These are phyloP conservation scores for Solanum infundibuliforme DNA, from an alignment of 257 asterid species.

Conservation along the genomic window DNA sequence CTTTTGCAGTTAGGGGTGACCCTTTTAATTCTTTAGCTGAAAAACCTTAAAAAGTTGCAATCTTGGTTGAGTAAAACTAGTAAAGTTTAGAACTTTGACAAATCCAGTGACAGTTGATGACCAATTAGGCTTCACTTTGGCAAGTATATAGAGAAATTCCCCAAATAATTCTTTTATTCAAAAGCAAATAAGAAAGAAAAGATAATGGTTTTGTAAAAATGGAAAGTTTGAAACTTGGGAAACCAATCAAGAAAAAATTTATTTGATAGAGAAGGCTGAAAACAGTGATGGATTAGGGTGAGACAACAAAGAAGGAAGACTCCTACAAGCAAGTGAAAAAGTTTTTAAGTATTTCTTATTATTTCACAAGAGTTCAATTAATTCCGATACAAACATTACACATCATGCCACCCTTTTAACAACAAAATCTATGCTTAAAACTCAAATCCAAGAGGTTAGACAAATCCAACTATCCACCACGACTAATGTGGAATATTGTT, in stretches of 20 bases:
- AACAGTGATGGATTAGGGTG: not conserved
- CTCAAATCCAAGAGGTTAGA: not conserved
- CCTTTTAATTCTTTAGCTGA: not conserved
- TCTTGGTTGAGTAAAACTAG: not conserved
- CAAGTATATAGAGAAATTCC: not conserved
- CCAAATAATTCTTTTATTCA: not conserved
- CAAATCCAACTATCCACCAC: not conserved
- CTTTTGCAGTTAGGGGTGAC: not conserved
- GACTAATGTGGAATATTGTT: not conserved
- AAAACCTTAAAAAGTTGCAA: not conserved
- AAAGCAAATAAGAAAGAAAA: not conserved
- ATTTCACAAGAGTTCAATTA: not conserved
- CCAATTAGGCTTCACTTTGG: not conserved
- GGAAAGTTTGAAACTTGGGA: not conserved
- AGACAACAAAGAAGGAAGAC: not conserved
- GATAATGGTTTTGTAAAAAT: not conserved
- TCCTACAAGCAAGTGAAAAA: not conserved
- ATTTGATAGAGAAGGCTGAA: not conserved
- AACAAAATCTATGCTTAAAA: not conserved
- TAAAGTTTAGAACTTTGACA: not conserved
- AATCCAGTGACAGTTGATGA: not conserved
- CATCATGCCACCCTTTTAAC: not conserved
- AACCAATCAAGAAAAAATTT: not conserved
- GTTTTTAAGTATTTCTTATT: not conserved
- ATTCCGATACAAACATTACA: too few species aligned